Evolutionary conservation across 306 rosid species (phyloP), one percentile per base, ranked within the genome.

Genomic region (Glycine latifolia): DNA sequence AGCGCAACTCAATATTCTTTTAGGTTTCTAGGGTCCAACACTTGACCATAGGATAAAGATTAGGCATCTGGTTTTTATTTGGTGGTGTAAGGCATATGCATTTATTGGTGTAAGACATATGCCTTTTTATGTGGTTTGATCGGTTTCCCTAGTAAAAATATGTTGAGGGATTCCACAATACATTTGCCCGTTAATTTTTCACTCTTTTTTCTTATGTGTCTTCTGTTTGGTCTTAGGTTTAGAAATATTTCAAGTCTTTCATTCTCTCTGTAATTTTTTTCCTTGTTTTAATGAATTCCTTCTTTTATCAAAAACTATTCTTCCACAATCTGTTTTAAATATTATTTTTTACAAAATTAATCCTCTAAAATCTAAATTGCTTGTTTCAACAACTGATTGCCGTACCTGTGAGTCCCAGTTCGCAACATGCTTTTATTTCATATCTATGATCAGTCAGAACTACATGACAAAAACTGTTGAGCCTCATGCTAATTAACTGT

Each of bases 401-500:
- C 76, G 41, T 53, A 4, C 54, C 48, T 47, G 53, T 65, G 26
- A 50, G 4, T 63, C 46, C 66, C 5, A 58, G 35, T 58, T 58
- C 63, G 17, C 35, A 8, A 8, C 35, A 8, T 8, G 11, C 12
- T 17, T 58, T 58, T 31, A 58, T 58, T 58, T 58, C 13, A 17
- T 16, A 56, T 56, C 3, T 58, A 16, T 58, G 12, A 3, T 55
- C 31, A 55, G 7, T 58, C 62, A 39, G 48, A 16, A 69, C 8
- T 71, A 37, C 49, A 31, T 43, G 48, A 69, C 56, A 80, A 55
- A 31, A 69, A 41, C 73, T 67, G 37, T 53, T 61, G 67, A 60
- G 39, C 48, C 61, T 77, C 52, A 6, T 54, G 72, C 63, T 67
- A 80, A 77, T 77, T 76, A 49, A 17, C 70, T 77, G 48, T 14